Conservation (phyloP, 2,329 filamentous ascomycete genomes). For the Aplosporella prunicola region DNA sequence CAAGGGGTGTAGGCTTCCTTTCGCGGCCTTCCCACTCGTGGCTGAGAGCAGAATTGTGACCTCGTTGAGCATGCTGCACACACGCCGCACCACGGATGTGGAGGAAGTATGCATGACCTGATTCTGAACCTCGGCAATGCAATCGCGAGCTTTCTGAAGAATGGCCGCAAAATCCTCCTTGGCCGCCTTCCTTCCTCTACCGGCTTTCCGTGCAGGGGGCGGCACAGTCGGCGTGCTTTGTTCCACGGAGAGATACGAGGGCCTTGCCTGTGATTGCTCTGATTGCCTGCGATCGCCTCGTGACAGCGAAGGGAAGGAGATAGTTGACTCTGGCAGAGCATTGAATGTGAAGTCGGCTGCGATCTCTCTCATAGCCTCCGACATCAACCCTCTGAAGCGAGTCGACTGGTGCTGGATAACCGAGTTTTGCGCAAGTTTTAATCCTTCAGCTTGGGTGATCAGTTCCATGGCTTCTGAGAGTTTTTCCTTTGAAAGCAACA, state of each 20-base stretch:
- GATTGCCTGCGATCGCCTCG: constrained; percentile 20
- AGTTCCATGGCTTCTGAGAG: constrained; percentile 20
- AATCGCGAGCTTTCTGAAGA: constrained; percentile 56
- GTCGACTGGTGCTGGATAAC: constrained; percentile 46
- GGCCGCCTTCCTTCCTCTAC: constrained; percentile 9
- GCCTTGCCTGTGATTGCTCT: constrained; percentile 13
- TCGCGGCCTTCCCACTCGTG: constrained; percentile 20
- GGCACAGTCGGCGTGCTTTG: constrained; percentile 14
- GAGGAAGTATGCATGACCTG: constrained; percentile 44
- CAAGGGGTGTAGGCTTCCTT: constrained; percentile 28
- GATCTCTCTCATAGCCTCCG: constrained; percentile 63
- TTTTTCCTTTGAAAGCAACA: constrained; percentile 25
- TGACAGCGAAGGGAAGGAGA: constrained; percentile 67
- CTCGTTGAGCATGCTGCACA: constrained; percentile 26
- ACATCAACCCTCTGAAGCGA: constrained; percentile 58
- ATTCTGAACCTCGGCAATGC: constrained; percentile 54
- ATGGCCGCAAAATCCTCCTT: constrained; percentile 46
- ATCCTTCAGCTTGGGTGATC: constrained; percentile 19
- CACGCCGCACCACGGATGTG: constrained; percentile 46
- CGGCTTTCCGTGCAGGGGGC: not conserved
- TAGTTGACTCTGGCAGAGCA: constrained; percentile 82
- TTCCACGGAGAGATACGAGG: constrained; percentile 6
- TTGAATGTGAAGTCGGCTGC: constrained; percentile 75
- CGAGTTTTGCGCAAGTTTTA: constrained; percentile 29
- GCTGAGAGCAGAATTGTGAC: constrained; percentile 32